Evolutionary conservation across 2,329 filamentous ascomycete species (phyloP).

Genomic region (Xylariaceae sp.): DNA sequence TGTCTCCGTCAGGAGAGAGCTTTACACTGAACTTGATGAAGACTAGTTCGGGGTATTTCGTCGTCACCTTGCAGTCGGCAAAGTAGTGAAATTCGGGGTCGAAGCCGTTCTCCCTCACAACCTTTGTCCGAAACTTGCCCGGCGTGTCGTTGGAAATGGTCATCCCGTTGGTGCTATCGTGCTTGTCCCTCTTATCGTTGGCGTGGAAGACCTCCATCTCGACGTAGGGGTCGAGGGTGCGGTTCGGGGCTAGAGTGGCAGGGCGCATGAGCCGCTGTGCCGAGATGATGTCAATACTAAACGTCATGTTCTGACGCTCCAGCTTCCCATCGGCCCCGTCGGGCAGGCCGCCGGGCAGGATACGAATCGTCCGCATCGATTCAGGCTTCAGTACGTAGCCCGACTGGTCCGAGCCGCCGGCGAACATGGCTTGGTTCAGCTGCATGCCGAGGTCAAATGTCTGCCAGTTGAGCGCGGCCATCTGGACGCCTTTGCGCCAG

Average conservation of each 20-base stretch:
- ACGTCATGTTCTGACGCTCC: conserved; percentile 75
- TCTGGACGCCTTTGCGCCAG: conserved; percentile 94
- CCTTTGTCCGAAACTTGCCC: conserved; percentile 71
- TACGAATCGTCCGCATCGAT: conserved; percentile 69
- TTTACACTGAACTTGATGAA: conserved; percentile 92
- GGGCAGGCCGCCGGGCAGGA: conserved; percentile 50
- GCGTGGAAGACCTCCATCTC: conserved; percentile 93
- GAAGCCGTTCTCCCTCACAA: conserved; percentile 85
- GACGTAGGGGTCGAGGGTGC: conserved; percentile 84
- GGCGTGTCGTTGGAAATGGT: conserved; percentile 49
- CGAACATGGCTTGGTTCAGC: conserved; percentile 96
- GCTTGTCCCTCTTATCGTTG: conserved; percentile 88
- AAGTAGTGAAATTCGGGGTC: conserved; percentile 81
- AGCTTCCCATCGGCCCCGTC: conserved; percentile 55
- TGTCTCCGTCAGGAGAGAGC: conserved; percentile 73
- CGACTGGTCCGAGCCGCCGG: conserved; percentile 75
- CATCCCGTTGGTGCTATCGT: conserved; percentile 60
- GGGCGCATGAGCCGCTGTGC: conserved; percentile 91
- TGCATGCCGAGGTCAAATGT: conserved; percentile 95
- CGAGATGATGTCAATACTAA: conserved; percentile 83
- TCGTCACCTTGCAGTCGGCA: conserved; percentile 76
- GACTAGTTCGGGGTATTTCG: conserved; percentile 89
- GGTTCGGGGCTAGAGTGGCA: conserved; percentile 61
- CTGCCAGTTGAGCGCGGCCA: conserved; percentile 98
- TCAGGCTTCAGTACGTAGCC: conserved; percentile 93